Evolutionary conservation across 768 basidiomycete genomes (phyloP), one percentile per base, ranked within the genome.

Genomic region (Russula dissimulans): DNA sequence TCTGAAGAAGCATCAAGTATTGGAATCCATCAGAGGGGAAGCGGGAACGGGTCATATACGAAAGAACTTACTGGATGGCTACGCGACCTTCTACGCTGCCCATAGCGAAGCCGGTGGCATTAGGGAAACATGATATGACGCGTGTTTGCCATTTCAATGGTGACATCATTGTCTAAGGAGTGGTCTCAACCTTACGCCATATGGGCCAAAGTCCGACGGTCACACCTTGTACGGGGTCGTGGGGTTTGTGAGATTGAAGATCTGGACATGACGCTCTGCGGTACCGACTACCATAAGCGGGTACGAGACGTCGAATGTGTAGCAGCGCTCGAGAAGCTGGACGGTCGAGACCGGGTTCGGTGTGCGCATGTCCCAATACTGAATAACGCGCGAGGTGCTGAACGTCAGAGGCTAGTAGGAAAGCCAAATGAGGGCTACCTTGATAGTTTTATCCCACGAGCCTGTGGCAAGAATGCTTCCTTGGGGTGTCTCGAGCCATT

Each of bases 391-490:
- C 38, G 36, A 31, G 5, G 31, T 54, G 49, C 62, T 26, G 51
- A 43, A 57, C 34, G 22, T 32, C 41, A 47, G 48, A 47, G 32
- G 36, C n/a, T 6, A 22, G 31, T 26, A 54, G 44, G 34, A 31
- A 49, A 43, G 38, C 29, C n/a, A 53, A 36, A 36, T 60, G 52
- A 46, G 49, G 68, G 74, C 57, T 65, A 94, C 95, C 79, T 94
- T 95, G 70, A 98, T 74, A 1, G 91, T 95, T 75, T 95, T 95
- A 72, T 99, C 95, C 97, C 97, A 99, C 55, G 92, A 93, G 10
- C 94, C 97, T 1, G 95, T 97, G 12, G 86, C 91, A 18, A 95
- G 77, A 63, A 95, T 84, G 14, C 89, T 83, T 39, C 81, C 81
- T 62, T 81, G 81, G 22, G 83, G 84, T 5, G 86, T 81, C 62